Evolutionary conservation across 345 rosid genomes (phyloP).

Genomic region (Microthlaspi erraticum): DNA sequence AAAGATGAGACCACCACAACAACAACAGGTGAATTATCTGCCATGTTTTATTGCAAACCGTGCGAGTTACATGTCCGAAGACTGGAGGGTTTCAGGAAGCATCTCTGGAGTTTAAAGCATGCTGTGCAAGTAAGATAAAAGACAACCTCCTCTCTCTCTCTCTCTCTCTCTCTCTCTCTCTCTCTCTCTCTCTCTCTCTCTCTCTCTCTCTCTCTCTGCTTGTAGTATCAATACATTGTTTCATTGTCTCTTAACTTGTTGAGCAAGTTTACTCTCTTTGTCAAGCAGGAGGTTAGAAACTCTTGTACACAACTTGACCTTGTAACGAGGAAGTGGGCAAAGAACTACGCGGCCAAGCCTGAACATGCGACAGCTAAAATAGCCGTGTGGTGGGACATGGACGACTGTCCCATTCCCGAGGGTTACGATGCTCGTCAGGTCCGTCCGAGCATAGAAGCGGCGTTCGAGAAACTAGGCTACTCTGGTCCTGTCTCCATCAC

Average conservation of each 20-base stretch:
- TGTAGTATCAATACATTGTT: too few relatives aligned
- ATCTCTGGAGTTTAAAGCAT: neutral
- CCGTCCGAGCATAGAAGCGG: conserved; percentile 1
- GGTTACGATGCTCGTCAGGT: conserved; percentile 8
- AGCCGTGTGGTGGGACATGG: conserved; percentile 27
- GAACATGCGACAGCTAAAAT: conserved; percentile 14
- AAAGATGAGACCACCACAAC: too few relatives aligned
- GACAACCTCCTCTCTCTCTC: too few relatives aligned
- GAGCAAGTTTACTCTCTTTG: too few relatives aligned
- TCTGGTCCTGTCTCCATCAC: conserved; percentile 31
- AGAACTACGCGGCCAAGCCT: conserved; percentile 2
- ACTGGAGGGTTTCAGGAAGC: neutral
- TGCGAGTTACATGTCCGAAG: neutral
- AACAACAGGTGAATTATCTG: neutral
- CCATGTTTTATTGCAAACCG: conserved; percentile 13
- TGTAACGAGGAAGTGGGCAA: neutral
- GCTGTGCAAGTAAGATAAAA: neutral
- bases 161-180: too few relatives aligned
- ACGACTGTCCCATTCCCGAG: neutral
- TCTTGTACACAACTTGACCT: neutral
- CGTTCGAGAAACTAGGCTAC: conserved; percentile 12
- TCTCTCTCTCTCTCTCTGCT: too few relatives aligned
- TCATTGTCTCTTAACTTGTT: too few relatives aligned
- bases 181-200: too few relatives aligned
- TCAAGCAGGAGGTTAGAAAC: too few relatives aligned